Conservation (phyloP, 177 flowering plant genomes). For the Telopea speciosissima region DNA sequence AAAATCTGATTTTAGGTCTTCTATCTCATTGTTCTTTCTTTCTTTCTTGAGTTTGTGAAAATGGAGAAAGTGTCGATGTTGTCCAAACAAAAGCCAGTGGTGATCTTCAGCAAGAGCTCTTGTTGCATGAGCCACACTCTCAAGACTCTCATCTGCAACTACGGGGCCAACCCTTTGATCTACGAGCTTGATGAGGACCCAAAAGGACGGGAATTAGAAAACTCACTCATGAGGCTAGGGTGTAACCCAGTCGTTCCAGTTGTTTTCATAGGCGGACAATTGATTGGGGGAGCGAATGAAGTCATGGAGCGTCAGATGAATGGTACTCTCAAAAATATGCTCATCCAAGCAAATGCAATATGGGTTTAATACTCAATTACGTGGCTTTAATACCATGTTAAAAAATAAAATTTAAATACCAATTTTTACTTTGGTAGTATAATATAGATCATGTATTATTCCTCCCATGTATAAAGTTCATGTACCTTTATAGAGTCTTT, state of each 20-base stretch:
- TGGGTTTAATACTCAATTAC: conserved; percentile 13
- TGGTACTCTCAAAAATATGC: conserved; percentile 11
- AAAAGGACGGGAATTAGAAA: conserved; percentile 14
- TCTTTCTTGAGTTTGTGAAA: not conserved
- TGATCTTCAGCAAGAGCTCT: not conserved
- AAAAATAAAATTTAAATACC: no score
- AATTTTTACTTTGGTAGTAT: no score
- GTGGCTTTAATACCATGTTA: no score
- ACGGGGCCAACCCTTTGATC: not conserved
- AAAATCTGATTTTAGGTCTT: no score
- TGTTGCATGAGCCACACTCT: not conserved
- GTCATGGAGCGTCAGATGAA: conserved; percentile 12
- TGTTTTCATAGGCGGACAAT: conserved; percentile 13
- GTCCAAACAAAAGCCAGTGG: not conserved
- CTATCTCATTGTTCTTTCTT: no score
- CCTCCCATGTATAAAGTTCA: no score
- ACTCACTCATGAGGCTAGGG: not conserved
- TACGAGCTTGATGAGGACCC: conserved; percentile 26
- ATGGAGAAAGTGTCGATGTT: conserved; percentile 3
- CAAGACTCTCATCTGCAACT: not conserved
- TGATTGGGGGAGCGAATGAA: not conserved
- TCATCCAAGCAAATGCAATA: conserved; percentile 14
- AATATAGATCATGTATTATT: no score
- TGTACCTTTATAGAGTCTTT: no score
- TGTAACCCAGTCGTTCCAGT: conserved; percentile 18